A percentile compares a stretch with the other conserved stretches of the same genome.
Evolutionary conservation across 495 filamentous ascomycete species (phyloP).

Genomic region (Lepraria neglecta): DNA sequence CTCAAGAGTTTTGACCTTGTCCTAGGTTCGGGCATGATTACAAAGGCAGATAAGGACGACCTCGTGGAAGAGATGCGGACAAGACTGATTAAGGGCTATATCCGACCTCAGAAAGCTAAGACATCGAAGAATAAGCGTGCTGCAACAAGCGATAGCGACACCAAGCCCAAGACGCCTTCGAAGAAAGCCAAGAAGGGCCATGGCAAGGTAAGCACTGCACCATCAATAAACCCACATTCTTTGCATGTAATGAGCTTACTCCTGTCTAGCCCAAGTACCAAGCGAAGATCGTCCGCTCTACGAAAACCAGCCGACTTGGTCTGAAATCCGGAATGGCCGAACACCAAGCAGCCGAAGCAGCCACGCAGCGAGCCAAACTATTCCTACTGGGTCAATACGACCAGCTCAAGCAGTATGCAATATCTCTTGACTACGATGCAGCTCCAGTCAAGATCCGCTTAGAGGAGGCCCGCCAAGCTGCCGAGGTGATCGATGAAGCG

Average conservation of each 20-base stretch:
- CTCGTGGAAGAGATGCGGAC: too few species aligned
- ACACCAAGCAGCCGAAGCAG: slow-evolving; percentile 2
- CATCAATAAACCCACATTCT: not conserved
- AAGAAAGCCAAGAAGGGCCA: not conserved
- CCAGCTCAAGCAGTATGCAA: slow-evolving; percentile 16
- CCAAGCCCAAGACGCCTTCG: too few species aligned
- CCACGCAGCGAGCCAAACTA: not conserved
- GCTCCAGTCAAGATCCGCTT: slow-evolving; percentile 22
- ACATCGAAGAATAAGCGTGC: too few species aligned
- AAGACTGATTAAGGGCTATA: too few species aligned
- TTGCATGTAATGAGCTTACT: not conserved
- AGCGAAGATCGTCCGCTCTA: not conserved
- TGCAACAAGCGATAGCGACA: too few species aligned
- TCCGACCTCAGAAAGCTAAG: too few species aligned
- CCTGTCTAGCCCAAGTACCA: not conserved
- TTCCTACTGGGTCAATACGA: slow-evolving; percentile 6
- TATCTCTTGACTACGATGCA: slow-evolving; percentile 7
- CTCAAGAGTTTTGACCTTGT: too few species aligned
- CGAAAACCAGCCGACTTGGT: not conserved
- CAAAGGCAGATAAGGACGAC: too few species aligned
- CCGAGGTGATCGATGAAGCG: slow-evolving; percentile 7
- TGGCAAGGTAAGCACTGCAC: not conserved
- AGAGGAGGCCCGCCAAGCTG: slow-evolving; percentile 19
- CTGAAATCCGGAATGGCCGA: not conserved
- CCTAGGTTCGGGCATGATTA: too few species aligned